Evolutionary conservation across 192 early-diverging fungal genomes (phyloP), one percentile per base, ranked within the genome.

Genomic region (Bifiguratus adelaidae): DNA sequence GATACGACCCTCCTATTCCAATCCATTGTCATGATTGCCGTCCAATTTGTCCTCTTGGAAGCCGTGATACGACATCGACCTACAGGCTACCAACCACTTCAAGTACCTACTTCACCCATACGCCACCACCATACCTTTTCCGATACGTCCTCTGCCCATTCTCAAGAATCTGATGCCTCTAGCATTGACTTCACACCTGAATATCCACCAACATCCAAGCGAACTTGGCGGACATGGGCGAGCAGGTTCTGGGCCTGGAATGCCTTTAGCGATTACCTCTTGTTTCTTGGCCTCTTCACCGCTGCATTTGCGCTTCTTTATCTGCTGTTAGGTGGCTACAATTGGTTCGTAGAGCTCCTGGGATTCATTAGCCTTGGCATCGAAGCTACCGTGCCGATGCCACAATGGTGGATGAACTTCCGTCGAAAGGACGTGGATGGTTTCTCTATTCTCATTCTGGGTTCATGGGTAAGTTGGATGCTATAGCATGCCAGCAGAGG

Each of bases 341-440:
- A 24, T 19, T 44, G 34, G 21, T 67, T 63, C 56, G 56, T 63
- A 22, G 59, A 67, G 27, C 28, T 59, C 3, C 38, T 71, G 7
- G 68, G 68, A 30, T 42, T 48, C 13, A n/a, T 63, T 18, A 65
- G 62, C 30, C 35, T 78, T 18, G 68, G 76, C 0, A 73, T 78
- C 28, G 76, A 75, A 41, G 61, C 65, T n/a, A 73, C 76, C 3
- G 60, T 78, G 6, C 76, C 76, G n/a, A 41, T 78, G 9, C 76
- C 76, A 8, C 76, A 78, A 48, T 66, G 65, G 22, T 52, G 64
- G 24, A 44, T 64, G 16, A 78, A 73, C 53, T 67, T 55, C 32
- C 52, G 50, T 9, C 48, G 50, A 9, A 57, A 60, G 42, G 68
- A 70, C 4, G 72, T 71, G 0, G 51, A 50, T 12, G 76, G 76